Percentiles rank a stretch among this genome's conserved stretches.
Conservation (phyloP, 441 rosid genomes). For the Aquilaria agallochum region DNA sequence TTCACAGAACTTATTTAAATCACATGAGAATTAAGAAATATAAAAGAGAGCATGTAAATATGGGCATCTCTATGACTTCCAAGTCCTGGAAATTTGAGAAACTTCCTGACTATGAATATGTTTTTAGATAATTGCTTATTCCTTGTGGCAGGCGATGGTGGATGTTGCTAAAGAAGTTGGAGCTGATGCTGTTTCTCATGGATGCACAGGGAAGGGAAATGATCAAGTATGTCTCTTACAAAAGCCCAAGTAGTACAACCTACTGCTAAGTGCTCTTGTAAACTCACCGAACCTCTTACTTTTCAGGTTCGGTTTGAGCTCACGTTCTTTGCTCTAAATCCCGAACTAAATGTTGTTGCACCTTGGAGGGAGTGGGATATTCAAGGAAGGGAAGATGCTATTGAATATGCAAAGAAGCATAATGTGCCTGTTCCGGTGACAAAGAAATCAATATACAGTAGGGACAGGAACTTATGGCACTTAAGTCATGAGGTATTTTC, state of each 20-base stretch:
- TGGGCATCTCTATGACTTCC: no score
- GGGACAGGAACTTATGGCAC: slow-evolving; percentile 96
- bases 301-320: slow-evolving; percentile 92
- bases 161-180: slow-evolving; percentile 96
- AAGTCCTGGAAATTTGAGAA: no score
- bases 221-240: slow-evolving; percentile 61
- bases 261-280: not conserved
- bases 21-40: no score
- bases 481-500: slow-evolving; percentile 81
- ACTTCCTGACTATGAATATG: not conserved
- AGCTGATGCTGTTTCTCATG: slow-evolving; percentile 95
- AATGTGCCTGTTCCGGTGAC: slow-evolving; percentile 91
- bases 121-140: slow-evolving; percentile 3
- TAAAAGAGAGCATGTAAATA: no score
- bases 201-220: slow-evolving; percentile 98
- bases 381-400: slow-evolving; percentile 89
- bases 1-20: no score
- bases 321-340: slow-evolving; percentile 89
- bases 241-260: not conserved
- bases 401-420: slow-evolving; percentile 94
- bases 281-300: slow-evolving; percentile 13
- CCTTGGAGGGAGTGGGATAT: slow-evolving; percentile 99
- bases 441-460: slow-evolving; percentile 92
- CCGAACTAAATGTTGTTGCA: slow-evolving; percentile 87
- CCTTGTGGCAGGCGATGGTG: slow-evolving; percentile 80